Percentiles rank a stretch among this genome's conserved stretches.
Evolutionary conservation across 768 basidiomycete species (phyloP).

Genomic region (Rhodotorula babjevae): DNA sequence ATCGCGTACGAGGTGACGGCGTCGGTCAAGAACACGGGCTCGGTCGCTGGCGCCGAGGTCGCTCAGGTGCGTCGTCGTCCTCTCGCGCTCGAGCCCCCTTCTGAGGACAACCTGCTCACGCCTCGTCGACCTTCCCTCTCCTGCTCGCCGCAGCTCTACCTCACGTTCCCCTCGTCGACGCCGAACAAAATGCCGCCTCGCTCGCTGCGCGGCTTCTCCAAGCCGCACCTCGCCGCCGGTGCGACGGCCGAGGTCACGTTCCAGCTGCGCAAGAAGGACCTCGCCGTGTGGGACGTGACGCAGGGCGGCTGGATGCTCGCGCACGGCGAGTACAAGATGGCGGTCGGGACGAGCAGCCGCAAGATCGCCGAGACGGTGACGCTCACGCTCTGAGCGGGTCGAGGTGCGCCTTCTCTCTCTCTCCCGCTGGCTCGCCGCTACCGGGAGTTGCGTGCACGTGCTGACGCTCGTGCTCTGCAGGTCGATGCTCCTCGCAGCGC

Average conservation of each 20-base stretch:
- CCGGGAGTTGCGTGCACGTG: no score
- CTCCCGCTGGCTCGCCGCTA: no score
- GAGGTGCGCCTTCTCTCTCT: no score
- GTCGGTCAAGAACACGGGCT: constrained; percentile 31
- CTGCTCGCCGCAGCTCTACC: constrained; percentile 31
- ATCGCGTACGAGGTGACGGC: constrained; percentile 21
- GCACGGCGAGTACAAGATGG: constrained; percentile 31
- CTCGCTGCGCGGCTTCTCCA: constrained; percentile 43
- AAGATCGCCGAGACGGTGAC: constrained; percentile 15
- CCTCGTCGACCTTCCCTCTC: no score
- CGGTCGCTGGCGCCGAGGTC: constrained; percentile 25
- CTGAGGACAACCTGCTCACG: no score
- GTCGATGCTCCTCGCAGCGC: no score
- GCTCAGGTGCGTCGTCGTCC: constrained; percentile 17
- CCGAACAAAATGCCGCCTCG: constrained; percentile 24
- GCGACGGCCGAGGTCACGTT: constrained; percentile 41
- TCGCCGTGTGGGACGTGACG: constrained; percentile 20
- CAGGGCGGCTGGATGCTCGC: constrained; percentile 35
- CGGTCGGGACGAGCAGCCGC: constrained; percentile 37
- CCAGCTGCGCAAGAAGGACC: constrained; percentile 44
- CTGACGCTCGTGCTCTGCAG: no score
- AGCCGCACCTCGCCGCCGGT: constrained; percentile 38
- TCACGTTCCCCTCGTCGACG: constrained; percentile 25
- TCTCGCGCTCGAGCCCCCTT: not conserved
- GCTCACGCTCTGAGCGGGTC: not conserved